Evolutionary conservation across 73 alveolate genomes (phyloP).

Genomic region (Diophrys sp.): DNA sequence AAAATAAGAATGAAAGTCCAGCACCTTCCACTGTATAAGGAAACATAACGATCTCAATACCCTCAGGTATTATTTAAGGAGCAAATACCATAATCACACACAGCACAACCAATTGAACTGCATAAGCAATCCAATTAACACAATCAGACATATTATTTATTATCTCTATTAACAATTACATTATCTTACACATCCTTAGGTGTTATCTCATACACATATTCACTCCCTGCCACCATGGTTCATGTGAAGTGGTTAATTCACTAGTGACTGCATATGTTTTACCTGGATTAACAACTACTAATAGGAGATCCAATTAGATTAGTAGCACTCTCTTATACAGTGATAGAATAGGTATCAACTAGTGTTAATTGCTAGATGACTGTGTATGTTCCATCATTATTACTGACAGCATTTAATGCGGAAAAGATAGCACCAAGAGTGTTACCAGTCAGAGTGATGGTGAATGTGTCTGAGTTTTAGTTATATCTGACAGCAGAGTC

Average conservation of each 20-base stretch:
- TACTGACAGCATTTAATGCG: conserved; percentile 10
- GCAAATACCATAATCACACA: too few species aligned
- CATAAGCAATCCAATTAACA: too few species aligned
- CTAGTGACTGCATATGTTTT: conserved; percentile 23
- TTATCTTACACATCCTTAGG: conserved; percentile 48
- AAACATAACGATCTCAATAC: too few species aligned
- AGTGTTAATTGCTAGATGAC: conserved; percentile 10
- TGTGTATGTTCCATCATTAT: conserved; percentile 46
- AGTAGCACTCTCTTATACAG: conserved; percentile 12
- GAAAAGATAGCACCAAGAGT: conserved; percentile 13
- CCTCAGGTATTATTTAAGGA: too few species aligned
- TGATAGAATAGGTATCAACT: conserved; percentile 32
- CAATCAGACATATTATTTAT: too few species aligned
- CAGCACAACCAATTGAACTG: too few species aligned
- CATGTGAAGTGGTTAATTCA: conserved; percentile 9
- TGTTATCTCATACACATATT: conserved; percentile 15
- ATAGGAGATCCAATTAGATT: conserved; percentile 39
- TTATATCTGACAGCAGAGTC: conserved; percentile 36
- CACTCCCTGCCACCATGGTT: conserved; percentile 30
- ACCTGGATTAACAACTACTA: conserved; percentile 40
- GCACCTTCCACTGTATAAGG: too few species aligned
- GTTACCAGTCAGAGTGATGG: conserved; percentile 29
- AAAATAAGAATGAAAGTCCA: too few species aligned
- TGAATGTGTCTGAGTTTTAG: conserved; percentile 30
- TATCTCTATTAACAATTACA: conserved; percentile 12